Evolutionary conservation across 176 grass and related monocot genomes (phyloP).

Genomic region (Bonia amplexicaulis): DNA sequence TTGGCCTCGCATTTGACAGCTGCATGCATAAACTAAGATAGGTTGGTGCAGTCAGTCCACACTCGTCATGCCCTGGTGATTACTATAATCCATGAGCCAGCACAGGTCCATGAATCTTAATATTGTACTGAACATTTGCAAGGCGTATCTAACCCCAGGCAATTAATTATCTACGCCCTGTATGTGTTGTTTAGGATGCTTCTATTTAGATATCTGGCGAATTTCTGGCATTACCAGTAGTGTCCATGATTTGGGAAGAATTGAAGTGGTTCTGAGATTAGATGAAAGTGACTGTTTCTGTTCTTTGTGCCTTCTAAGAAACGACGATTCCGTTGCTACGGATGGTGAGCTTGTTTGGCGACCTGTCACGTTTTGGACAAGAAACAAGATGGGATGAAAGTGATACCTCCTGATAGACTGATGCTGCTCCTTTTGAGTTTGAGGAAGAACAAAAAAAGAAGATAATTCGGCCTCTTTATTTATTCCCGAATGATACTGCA

Average conservation of each 20-base stretch:
- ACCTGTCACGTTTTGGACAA: conserved; percentile 7
- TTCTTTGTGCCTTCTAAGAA: neutral
- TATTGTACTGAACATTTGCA: neutral
- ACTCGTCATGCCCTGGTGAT: conserved; percentile 4
- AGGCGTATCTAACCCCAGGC: conserved; percentile 4
- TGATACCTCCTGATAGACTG: neutral
- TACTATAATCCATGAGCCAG: conserved; percentile 11
- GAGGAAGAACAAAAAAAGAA: no score
- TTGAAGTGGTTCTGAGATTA: neutral
- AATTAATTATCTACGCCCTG: neutral
- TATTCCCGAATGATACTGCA: neutral
- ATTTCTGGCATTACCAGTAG: neutral
- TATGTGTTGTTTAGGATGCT: neutral
- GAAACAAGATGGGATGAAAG: neutral
- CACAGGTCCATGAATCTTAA: conserved; percentile 12
- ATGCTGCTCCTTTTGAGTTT: neutral
- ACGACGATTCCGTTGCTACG: neutral
- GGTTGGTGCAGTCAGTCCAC: conserved; percentile 23
- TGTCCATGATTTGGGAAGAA: neutral
- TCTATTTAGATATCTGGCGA: conserved; percentile 8
- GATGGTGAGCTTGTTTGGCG: neutral
- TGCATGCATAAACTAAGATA: conserved; percentile 23
- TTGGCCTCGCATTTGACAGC: conserved; percentile 30
- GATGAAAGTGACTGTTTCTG: conserved; percentile 23
- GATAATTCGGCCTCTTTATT: neutral